Percentiles rank a stretch among this genome's conserved stretches.
These are phyloP conservation scores for Candida qinlingensis DNA, from an alignment of 805 yeast genomes.

Conservation along the genomic window DNA sequence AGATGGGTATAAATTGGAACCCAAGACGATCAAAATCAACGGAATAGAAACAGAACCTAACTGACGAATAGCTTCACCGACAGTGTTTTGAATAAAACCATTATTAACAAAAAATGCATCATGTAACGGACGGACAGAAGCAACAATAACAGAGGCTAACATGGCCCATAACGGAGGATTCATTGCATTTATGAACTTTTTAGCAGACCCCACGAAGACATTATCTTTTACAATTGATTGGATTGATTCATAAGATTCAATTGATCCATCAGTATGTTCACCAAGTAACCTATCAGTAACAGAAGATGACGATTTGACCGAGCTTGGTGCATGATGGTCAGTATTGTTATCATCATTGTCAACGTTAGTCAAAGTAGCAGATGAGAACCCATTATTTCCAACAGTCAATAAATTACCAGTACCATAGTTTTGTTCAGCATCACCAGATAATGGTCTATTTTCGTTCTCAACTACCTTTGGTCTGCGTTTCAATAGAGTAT, in stretches of 20 bases:
- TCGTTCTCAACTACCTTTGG: slow-evolving; percentile 14
- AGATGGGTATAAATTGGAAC: slow-evolving; percentile 72
- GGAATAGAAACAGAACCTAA: slow-evolving; percentile 77
- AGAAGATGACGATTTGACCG: slow-evolving; percentile 2
- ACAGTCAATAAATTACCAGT: background rate
- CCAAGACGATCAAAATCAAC: slow-evolving; percentile 66
- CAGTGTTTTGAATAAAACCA: slow-evolving; percentile 62
- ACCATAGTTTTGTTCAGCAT: slow-evolving; percentile 1
- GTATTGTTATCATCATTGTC: background rate
- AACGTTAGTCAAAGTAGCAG: background rate
- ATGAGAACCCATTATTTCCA: background rate
- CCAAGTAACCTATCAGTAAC: slow-evolving; percentile 7
- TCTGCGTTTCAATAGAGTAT: slow-evolving; percentile 49
- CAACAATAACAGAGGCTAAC: slow-evolving; percentile 63
- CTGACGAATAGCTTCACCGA: slow-evolving; percentile 57
- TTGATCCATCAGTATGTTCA: background rate
- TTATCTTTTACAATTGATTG: background rate
- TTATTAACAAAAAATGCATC: slow-evolving; percentile 48
- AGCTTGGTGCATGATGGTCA: background rate
- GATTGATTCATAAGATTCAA: background rate
- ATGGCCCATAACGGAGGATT: slow-evolving; percentile 84
- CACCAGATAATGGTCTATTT: slow-evolving; percentile 23
- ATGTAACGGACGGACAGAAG: slow-evolving; percentile 57
- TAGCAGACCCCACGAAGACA: background rate
- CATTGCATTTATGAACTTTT: slow-evolving; percentile 42